Percentiles rank a stretch among this genome's conserved stretches.
Conservation (phyloP, 768 basidiomycete species). For the Russula olivacea region DNA sequence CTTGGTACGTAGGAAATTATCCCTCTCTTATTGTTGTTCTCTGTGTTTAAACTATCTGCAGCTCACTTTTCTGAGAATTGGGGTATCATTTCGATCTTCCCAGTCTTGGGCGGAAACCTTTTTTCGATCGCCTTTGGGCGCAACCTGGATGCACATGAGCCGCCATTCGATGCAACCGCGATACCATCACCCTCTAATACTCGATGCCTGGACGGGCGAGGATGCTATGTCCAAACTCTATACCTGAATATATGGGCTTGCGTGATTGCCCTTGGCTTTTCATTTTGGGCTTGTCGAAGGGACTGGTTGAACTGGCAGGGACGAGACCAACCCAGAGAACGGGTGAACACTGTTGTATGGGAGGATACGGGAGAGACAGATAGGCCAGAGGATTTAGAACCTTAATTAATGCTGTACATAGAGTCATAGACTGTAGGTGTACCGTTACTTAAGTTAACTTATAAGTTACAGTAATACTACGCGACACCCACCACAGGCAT, state of each 20-base stretch:
- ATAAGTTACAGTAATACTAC: no score
- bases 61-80: conserved; percentile 81
- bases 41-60: conserved; percentile 26
- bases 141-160: conserved; percentile 69
- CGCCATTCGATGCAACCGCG: conserved; percentile 20
- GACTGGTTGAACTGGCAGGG: conserved; percentile 22
- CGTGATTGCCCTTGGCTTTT: conserved; percentile 25
- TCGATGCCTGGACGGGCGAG: conserved; percentile 27
- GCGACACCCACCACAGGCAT: neutral
- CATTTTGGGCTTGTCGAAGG: conserved; percentile 27
- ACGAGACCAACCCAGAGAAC: neutral
- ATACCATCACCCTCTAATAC: neutral
- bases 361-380: conserved; percentile 10
- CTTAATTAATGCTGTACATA: neutral
- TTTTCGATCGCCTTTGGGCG: conserved; percentile 81
- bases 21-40: neutral
- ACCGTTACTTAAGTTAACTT: no score
- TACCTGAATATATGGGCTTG: conserved; percentile 27
- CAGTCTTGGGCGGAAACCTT: conserved; percentile 73
- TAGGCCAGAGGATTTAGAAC: conserved; percentile 7
- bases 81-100: conserved; percentile 71
- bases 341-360: conserved; percentile 12
- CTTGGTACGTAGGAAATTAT: conserved; percentile 47
- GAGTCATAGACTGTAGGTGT: neutral
- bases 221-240: conserved; percentile 28